These are phyloP conservation scores for Solanum virginianum DNA, from an alignment of 257 asterid species.

Conservation along the genomic window DNA sequence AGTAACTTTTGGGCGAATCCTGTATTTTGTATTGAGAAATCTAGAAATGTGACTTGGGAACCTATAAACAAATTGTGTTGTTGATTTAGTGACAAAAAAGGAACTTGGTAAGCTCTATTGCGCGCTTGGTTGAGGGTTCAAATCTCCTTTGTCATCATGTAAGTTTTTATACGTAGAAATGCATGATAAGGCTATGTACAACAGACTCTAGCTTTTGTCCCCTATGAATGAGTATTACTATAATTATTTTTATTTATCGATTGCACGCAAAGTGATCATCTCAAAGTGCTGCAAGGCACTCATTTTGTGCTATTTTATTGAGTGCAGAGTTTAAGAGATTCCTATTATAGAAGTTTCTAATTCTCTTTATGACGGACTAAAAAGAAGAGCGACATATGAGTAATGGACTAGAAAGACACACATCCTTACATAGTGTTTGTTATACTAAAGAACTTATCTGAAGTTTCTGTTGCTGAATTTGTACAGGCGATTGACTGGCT, in stretches of 20 bases:
- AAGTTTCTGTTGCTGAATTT: neutral
- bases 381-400: neutral
- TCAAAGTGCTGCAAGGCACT: neutral
- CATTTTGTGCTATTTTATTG: neutral
- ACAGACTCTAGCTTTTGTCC: neutral
- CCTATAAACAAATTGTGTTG: neutral
- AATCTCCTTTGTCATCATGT: neutral
- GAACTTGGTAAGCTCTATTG: neutral
- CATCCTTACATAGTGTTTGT: neutral
- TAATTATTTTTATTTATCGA: neutral
- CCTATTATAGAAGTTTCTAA: neutral
- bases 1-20: neutral
- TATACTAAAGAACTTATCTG: neutral
- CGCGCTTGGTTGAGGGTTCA: neutral
- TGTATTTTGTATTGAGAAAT: neutral
- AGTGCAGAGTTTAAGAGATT: neutral
- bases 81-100: neutral
- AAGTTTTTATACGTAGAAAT: neutral
- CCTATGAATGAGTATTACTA: neutral
- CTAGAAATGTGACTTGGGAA: neutral
- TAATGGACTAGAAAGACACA: neutral
- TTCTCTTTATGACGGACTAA: neutral
- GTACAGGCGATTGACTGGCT: conserved; percentile 9
- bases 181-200: neutral
- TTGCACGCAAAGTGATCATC: neutral